Percentiles rank a stretch among this genome's conserved stretches.
These are phyloP conservation scores for Fragilaria crotonensis DNA, from an alignment of 108 stramenopile species.

Conservation along the genomic window DNA sequence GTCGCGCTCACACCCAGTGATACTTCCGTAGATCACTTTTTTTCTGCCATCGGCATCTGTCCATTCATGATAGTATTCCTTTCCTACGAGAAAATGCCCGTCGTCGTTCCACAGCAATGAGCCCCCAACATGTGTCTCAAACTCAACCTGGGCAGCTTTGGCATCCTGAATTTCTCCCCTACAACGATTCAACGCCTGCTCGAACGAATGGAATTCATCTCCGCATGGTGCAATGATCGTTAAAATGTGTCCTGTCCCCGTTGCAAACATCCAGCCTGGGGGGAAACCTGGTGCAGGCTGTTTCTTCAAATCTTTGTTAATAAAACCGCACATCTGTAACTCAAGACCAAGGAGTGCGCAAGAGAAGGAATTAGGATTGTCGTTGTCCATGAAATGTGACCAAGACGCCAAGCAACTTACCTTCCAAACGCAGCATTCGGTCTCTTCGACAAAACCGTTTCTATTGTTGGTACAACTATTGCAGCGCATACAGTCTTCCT, in stretches of 20 bases:
- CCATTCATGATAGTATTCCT: conserved; percentile 3
- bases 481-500: not conserved
- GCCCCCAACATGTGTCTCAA: not conserved
- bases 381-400: too few relatives aligned
- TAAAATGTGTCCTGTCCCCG: not conserved
- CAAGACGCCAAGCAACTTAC: not conserved
- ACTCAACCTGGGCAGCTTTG: not conserved
- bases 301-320: not conserved
- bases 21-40: not conserved
- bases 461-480: not conserved
- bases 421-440: not conserved
- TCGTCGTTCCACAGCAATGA: not conserved
- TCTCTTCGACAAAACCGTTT: not conserved
- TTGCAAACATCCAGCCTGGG: conserved; percentile 5
- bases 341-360: not conserved
- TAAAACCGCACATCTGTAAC: not conserved
- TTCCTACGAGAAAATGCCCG: conserved; percentile 1
- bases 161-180: not conserved
- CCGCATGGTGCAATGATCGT: not conserved
- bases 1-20: conserved; percentile 1
- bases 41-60: not conserved
- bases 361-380: too few relatives aligned
- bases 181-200: not conserved
- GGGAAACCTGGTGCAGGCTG: conserved; percentile 5
- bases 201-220: conserved; percentile 1